Percentiles rank a stretch among this genome's conserved stretches.
These are phyloP conservation scores for Penicillium sp. DNA, from an alignment of 2,329 filamentous ascomycete genomes.

Conservation along the genomic window DNA sequence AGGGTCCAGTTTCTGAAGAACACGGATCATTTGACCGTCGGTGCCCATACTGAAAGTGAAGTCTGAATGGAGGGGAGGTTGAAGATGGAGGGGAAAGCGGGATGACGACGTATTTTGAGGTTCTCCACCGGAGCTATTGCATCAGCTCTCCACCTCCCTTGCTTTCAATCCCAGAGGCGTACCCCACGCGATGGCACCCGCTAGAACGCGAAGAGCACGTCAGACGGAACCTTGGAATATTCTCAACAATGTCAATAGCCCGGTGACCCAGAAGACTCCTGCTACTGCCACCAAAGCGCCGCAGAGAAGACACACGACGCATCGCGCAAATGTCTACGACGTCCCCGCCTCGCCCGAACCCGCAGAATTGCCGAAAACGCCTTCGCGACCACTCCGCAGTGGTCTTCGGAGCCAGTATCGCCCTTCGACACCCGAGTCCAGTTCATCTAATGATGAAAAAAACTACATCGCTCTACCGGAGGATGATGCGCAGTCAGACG, in stretches of 20 bases:
- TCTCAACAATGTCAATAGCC: slow-evolving; percentile 10
- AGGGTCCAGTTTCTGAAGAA: slow-evolving; percentile 49
- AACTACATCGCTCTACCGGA: neutral
- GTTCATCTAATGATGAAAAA: neutral
- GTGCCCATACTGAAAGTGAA: slow-evolving; percentile 19
- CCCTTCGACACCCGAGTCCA: neutral
- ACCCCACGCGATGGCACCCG: slow-evolving; percentile 4
- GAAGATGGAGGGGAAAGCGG: slow-evolving; percentile 13
- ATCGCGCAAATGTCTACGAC: slow-evolving; percentile 4
- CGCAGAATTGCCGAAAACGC: neutral
- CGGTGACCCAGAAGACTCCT: neutral
- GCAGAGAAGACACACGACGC: slow-evolving; percentile 5
- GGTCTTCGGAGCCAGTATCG: neutral
- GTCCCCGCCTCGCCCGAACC: slow-evolving; percentile 3
- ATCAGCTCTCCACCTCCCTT: slow-evolving; percentile 1
- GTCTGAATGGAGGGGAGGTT: neutral
- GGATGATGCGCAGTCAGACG: neutral
- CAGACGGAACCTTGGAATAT: slow-evolving; percentile 2
- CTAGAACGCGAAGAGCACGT: slow-evolving; percentile 4
- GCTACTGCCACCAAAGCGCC: neutral
- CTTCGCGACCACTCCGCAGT: neutral
- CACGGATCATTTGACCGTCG: slow-evolving; percentile 26
- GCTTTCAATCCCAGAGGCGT: neutral
- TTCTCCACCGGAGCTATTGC: slow-evolving; percentile 5
- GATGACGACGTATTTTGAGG: slow-evolving; percentile 4